Percentiles rank a stretch among this genome's conserved stretches.
phyloP scores from a whole-genome alignment of 1,284 basidiomycete species.

The Fomitopsis palustris region DNA sequence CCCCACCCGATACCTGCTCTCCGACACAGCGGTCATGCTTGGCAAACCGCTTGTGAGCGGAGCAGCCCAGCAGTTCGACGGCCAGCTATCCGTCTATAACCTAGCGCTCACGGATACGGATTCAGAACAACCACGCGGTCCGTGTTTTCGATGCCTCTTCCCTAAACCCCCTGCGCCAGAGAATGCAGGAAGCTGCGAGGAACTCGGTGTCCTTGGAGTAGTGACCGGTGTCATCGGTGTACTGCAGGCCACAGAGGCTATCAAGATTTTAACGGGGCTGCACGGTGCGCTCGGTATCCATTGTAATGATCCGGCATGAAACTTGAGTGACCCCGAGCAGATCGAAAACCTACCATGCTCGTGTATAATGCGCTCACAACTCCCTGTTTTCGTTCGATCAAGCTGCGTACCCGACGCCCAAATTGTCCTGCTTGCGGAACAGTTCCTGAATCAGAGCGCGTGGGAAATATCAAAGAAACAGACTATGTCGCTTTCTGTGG shows the following conservation, averaged over 20 bases:
- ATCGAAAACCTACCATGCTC: slow-evolving; percentile 58
- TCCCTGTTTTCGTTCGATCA: slow-evolving; percentile 81
- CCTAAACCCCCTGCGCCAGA: slow-evolving; percentile 69
- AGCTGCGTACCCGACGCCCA: slow-evolving; percentile 64
- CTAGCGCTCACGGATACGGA: slow-evolving; percentile 9
- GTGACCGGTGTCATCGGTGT: slow-evolving; percentile 92
- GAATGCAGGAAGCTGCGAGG: slow-evolving; percentile 77
- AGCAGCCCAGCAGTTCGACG: slow-evolving; percentile 90
- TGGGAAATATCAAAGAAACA: slow-evolving; percentile 45
- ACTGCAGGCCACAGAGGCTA: slow-evolving; percentile 87
- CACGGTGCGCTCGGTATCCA: slow-evolving; percentile 49
- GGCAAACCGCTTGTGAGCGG: slow-evolving; percentile 85
- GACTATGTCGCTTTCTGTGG: slow-evolving; percentile 84
- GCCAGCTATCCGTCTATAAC: slow-evolving; percentile 86
- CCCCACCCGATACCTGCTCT: slow-evolving; percentile 89
- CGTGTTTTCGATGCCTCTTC: slow-evolving; percentile 95
- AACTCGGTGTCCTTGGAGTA: slow-evolving; percentile 87
- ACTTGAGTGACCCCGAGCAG: slow-evolving; percentile 29
- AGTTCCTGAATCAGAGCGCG: slow-evolving; percentile 32
- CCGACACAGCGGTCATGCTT: slow-evolving; percentile 81
- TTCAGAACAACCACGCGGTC: slow-evolving; percentile 40
- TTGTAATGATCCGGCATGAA: background rate
- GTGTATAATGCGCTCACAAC: slow-evolving; percentile 70
- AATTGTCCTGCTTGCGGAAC: slow-evolving; percentile 63
- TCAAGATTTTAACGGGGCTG: slow-evolving; percentile 76